These are phyloP conservation scores for Aspergillus pseudoviridinutans DNA, from an alignment of 2,329 filamentous ascomycete species.

Conservation along the genomic window DNA sequence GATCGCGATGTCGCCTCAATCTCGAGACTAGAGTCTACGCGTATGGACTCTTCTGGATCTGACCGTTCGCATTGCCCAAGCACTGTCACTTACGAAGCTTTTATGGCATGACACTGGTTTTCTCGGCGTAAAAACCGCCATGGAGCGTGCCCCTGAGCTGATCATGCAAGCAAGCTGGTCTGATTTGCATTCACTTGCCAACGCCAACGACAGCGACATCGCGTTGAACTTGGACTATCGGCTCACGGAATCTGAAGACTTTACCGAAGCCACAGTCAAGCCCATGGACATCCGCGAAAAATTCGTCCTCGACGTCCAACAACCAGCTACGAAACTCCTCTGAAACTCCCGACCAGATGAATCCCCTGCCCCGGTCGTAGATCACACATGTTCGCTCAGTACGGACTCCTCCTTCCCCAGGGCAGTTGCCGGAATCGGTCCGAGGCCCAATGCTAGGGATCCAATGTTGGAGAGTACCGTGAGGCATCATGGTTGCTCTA, in stretches of 20 bases:
- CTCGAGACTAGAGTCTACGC: constrained; percentile 26
- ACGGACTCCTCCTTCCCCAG: not conserved
- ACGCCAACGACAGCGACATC: constrained; percentile 29
- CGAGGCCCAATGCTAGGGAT: constrained; percentile 17
- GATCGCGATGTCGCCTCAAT: constrained; percentile 15
- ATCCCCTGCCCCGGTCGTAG: too few relatives aligned
- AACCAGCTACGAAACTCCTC: constrained; percentile 18
- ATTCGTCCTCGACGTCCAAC: constrained; percentile 23
- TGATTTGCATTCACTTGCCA: constrained; percentile 21
- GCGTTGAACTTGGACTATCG: constrained; percentile 20
- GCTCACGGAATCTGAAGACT: constrained; percentile 14
- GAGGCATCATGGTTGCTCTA: constrained; percentile 26
- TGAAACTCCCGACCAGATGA: constrained; percentile 15
- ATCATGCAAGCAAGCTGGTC: constrained; percentile 32
- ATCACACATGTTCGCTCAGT: too few relatives aligned
- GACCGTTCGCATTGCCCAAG: constrained; percentile 30
- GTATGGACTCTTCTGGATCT: constrained; percentile 32
- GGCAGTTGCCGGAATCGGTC: not conserved
- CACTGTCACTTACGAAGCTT: constrained; percentile 30
- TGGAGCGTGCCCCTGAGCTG: constrained; percentile 30
- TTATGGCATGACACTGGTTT: constrained; percentile 28
- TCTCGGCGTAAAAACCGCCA: constrained; percentile 26
- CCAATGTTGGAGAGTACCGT: constrained; percentile 5
- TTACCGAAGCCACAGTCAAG: constrained; percentile 23
- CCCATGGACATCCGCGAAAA: constrained; percentile 23